Conservation (phyloP, 2,329 filamentous ascomycete genomes). For the Diaporthe vexans region DNA sequence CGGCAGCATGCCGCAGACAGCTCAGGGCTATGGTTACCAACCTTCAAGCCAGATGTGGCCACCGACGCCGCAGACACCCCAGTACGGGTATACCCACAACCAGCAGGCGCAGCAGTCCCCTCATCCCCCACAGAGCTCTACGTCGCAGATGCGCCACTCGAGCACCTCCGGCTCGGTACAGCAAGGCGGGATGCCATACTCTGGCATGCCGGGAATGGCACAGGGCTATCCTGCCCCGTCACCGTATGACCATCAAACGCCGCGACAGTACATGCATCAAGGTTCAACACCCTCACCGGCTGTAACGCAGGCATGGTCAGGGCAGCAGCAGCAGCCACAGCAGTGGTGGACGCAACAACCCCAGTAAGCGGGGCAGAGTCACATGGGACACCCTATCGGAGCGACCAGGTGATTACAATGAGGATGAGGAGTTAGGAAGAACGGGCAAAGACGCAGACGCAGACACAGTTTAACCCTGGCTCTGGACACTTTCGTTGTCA, state of each 20-base stretch:
- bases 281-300: constrained; percentile 65
- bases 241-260: constrained; percentile 74
- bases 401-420: not conserved
- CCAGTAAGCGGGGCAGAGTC: constrained; percentile 51
- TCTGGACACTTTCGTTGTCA: not conserved
- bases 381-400: not conserved
- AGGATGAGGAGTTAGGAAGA: not conserved
- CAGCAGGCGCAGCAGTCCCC: constrained; percentile 64
- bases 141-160: constrained; percentile 72
- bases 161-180: constrained; percentile 69
- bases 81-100: constrained; percentile 68
- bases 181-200: constrained; percentile 69
- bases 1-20: constrained; percentile 64
- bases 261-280: constrained; percentile 78
- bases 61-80: constrained; percentile 74
- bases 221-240: constrained; percentile 70
- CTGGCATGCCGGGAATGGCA: constrained; percentile 72
- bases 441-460: not conserved
- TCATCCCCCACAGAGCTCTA: constrained; percentile 69
- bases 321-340: constrained; percentile 74
- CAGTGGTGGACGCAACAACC: constrained; percentile 69
- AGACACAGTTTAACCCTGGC: too few relatives aligned
- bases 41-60: constrained; percentile 75
- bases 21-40: constrained; percentile 73
- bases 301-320: constrained; percentile 66